A percentile compares a stretch with the other conserved stretches of the same genome.
phyloP scores from a whole-genome alignment of 306 rosid species.

The Trichosanthes truncata region DNA sequence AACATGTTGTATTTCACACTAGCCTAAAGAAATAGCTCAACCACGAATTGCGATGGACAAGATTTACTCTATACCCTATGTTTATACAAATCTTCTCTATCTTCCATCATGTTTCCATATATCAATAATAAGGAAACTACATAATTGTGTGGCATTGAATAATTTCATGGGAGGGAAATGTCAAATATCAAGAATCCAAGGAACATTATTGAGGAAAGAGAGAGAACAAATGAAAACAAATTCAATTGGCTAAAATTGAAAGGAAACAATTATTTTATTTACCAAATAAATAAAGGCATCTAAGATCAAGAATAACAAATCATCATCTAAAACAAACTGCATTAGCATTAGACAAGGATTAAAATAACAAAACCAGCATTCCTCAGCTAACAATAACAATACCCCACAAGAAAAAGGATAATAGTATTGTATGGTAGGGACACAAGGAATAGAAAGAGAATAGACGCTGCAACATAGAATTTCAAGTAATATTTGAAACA shows the following conservation, averaged over 20 bases:
- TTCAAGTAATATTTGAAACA: neutral
- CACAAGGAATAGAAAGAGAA: slow-evolving; percentile 1
- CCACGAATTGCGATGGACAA: neutral
- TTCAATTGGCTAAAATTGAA: neutral
- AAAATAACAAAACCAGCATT: neutral
- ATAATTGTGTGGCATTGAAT: neutral
- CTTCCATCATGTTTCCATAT: neutral
- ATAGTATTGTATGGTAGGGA: neutral
- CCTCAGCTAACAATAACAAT: neutral
- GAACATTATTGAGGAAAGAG: slow-evolving; percentile 1
- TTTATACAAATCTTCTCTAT: neutral
- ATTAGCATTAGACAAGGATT: neutral
- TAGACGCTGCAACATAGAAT: slow-evolving; percentile 2
- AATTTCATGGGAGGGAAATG: neutral
- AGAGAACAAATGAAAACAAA: neutral
- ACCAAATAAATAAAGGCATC: neutral
- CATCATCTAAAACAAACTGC: neutral
- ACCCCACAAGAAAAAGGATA: neutral
- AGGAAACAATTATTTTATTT: neutral
- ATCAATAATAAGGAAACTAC: neutral
- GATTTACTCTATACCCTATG: neutral
- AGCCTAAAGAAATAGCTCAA: neutral
- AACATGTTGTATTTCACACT: too few relatives aligned
- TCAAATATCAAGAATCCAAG: neutral
- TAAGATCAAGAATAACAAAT: neutral